Conservation (phyloP, 441 rosid genomes). For the Erodium moschatum region DNA sequence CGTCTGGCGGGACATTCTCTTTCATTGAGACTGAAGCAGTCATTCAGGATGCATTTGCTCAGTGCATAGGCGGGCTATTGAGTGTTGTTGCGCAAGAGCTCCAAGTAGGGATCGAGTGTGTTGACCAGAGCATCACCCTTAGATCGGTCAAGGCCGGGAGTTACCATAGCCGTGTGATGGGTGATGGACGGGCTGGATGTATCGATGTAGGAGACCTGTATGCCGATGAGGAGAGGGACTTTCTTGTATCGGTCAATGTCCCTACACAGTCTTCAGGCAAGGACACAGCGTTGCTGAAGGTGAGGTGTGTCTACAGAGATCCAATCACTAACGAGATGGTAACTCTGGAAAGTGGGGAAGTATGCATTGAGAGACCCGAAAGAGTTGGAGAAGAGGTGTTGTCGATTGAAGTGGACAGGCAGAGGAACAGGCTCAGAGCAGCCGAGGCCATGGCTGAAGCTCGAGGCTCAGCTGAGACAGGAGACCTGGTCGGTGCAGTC, state of each 20-base stretch:
- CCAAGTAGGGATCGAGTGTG: conserved; percentile 45
- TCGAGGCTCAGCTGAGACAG: conserved; percentile 67
- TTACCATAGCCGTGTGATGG: conserved; percentile 45
- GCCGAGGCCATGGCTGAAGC: conserved; percentile 82
- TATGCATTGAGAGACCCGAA: conserved; percentile 55
- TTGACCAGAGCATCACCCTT: conserved; percentile 40
- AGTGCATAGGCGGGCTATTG: conserved; percentile 91
- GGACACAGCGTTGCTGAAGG: conserved; percentile 49
- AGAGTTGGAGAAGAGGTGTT: conserved; percentile 33
- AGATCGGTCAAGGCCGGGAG: conserved; percentile 74
- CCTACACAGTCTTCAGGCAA: conserved; percentile 38
- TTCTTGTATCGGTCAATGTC: conserved; percentile 55
- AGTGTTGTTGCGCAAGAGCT: conserved; percentile 72
- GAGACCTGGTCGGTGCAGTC: conserved; percentile 63
- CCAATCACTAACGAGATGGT: conserved; percentile 58
- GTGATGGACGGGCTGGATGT: conserved; percentile 41
- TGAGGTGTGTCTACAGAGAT: conserved; percentile 69
- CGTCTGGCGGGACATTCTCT: conserved; percentile 89
- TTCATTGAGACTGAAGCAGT: conserved; percentile 83
- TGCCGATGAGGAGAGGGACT: conserved; percentile 93
- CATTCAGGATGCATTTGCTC: conserved; percentile 97
- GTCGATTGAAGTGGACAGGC: conserved; percentile 88
- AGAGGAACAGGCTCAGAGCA: conserved; percentile 75
- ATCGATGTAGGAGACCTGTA: conserved; percentile 85
- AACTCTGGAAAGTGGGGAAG: conserved; percentile 46